Base-by-base conservation (phyloP, 2,329 filamentous ascomycete species). In the Reticulascus tulasneorum region DNA sequence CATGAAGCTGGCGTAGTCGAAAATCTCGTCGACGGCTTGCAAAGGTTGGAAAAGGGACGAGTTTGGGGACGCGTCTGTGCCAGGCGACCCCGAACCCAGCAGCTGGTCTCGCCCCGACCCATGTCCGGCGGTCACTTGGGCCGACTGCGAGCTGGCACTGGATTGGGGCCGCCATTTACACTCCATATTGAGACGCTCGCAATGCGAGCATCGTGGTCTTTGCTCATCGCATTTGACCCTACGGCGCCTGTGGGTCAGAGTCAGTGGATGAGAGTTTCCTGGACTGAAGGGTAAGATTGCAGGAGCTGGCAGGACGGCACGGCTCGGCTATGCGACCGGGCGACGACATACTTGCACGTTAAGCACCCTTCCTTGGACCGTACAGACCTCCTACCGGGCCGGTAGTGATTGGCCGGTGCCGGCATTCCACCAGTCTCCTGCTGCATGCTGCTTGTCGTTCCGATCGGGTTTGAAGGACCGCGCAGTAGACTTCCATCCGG, bases 141-240 rank as follows among this genome's bases (percentile, higher is more conserved):
- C 31, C 13, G 17, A 24, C 15, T 34, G 38, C 28, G 32, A 23
- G 17, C 13, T 24, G 16, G 23, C 23, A 12, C 22, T 38, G 16
- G 34, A 33, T 42, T 62, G 48, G 21, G 60, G 51, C 24, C 61
- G 61, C 72, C 73, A 76, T 32, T 62, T 62, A 51, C 73, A 77
- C 29, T 74, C 64, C 17, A 77, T 58, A 39, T 70, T 70, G 31
- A 75, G 60, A 25, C 71, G 63, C 49, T 67, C 67, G 54, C 73
- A 77, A 48, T 75, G 72, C 33, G 59, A 66, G 49, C 73, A 77
- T 13, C 66, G 52, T 7, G 73, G 72, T 38, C 68, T 63, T 43
- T 66, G 63, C 54, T 76, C 71, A 46, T 75, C 69, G 50, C 72
- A 77, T 45, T 71, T 66, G 45, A 74, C 73, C 54, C 75, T 76